Percentiles rank a stretch among this genome's conserved stretches.
Conservation (phyloP, 108 stramenopile genomes). For the Aurantiochytrium sp. region DNA sequence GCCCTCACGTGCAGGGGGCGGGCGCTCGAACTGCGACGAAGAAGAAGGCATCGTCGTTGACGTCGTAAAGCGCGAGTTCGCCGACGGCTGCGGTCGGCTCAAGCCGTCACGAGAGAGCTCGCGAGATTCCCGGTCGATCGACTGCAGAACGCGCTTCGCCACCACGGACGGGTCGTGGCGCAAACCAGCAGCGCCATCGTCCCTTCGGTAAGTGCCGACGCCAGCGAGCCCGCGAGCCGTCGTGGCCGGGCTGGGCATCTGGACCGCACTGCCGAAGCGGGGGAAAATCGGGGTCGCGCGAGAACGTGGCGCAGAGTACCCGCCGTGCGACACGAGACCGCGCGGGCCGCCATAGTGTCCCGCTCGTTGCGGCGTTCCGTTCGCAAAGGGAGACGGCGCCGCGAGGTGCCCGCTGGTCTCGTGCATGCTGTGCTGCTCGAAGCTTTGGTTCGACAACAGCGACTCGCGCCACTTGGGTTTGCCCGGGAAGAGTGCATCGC, state of each 20-base stretch:
- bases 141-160: not conserved
- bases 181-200: not conserved
- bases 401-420: not conserved
- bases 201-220: too few relatives aligned
- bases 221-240: not conserved
- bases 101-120: not conserved
- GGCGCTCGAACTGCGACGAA: not conserved
- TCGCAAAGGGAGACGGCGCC: not conserved
- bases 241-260: not conserved
- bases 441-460: not conserved
- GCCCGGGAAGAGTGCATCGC: not conserved
- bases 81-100: not conserved
- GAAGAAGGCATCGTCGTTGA: too few relatives aligned
- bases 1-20: not conserved
- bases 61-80: not conserved
- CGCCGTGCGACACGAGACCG: not conserved
- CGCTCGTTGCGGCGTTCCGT: not conserved
- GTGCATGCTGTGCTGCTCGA: not conserved
- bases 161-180: not conserved
- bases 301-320: not conserved
- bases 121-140: not conserved
- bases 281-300: not conserved
- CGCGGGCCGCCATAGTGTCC: not conserved
- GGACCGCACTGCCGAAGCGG: not conserved
- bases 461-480: constrained; percentile 22